Base-by-base conservation (phyloP, 1,284 basidiomycete species). In the Tetrapyrgos nigripes region DNA sequence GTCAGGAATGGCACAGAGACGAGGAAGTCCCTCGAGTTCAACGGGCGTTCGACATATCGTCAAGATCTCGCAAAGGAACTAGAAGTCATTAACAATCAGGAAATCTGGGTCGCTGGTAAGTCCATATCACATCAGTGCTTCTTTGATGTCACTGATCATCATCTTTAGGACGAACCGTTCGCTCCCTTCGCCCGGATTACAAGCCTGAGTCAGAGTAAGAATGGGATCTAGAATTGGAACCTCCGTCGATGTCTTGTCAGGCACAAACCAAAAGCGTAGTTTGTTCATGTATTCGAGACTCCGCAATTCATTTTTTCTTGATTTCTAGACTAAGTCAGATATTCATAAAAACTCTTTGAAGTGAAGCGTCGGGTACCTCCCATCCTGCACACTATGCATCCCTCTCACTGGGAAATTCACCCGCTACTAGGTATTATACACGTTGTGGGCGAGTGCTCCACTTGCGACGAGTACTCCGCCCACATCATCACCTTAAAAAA, bases 1-100 rank as follows among this genome's bases (percentile, higher is more conserved):
- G 97, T 99, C 68, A 86, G 83, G 74, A 89, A 98, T 74, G 97
- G 97, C 61, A 93, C 93, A 29, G 97, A 99, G 86, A 99, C 97
- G 50, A 90, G 95, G 75, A 96, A 97, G 74, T 91, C 95, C 50
- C 88, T 99, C 70, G 95, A 98, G 76, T 99, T 94, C 85, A 98
- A 98, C 77, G 88, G 91, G 59, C 89, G 95, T 61, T 78, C 85
- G 68, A 97, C 96, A 9, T 99, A 99, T 84, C 92, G 96, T 63
- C 81, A 95, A 77, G 96, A 97, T 74, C 89, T 98, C 65, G 91
- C 92, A 67, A 92, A 89, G 83, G 97, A 99, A 82, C 87, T 97
- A 62, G 91, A 89, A 75, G 95, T 94, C 76, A 98, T 99, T 71
- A 91, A 98, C 79, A 86, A 93, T 71, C 94, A 96, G 78, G 97